Conservation (phyloP, 176 grass and related monocot genomes). For the Musa troglodytarum region DNA sequence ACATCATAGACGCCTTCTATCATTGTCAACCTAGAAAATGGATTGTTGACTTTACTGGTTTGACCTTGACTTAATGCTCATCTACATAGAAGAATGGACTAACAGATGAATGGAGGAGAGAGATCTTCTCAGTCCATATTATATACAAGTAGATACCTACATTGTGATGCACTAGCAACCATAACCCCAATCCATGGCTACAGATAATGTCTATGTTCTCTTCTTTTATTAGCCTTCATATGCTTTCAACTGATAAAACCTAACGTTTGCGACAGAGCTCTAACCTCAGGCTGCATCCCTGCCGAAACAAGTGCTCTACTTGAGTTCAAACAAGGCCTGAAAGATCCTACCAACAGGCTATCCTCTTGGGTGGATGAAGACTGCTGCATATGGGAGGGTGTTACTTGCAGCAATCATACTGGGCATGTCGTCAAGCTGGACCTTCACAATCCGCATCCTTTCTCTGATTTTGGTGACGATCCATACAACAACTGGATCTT, state of each 20-base stretch:
- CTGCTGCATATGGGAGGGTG: background rate
- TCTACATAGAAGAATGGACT: too few relatives aligned
- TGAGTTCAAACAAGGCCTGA: background rate
- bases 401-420: background rate
- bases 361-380: background rate
- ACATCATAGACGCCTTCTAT: too few relatives aligned
- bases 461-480: accelerated
- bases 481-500: too few relatives aligned
- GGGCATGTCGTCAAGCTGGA: background rate
- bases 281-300: too few relatives aligned
- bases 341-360: background rate
- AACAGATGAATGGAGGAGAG: background rate
- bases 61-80: too few relatives aligned
- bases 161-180: background rate
- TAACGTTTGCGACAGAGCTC: too few relatives aligned
- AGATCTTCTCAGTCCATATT: background rate
- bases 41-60: too few relatives aligned
- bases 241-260: too few relatives aligned
- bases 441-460: background rate
- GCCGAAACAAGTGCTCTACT: background rate
- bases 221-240: too few relatives aligned
- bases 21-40: too few relatives aligned
- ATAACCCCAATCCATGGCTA: background rate
- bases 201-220: background rate
- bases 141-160: background rate